Conservation (phyloP, 2,329 filamentous ascomycete genomes). For the Sporothrix dimorphospora region DNA sequence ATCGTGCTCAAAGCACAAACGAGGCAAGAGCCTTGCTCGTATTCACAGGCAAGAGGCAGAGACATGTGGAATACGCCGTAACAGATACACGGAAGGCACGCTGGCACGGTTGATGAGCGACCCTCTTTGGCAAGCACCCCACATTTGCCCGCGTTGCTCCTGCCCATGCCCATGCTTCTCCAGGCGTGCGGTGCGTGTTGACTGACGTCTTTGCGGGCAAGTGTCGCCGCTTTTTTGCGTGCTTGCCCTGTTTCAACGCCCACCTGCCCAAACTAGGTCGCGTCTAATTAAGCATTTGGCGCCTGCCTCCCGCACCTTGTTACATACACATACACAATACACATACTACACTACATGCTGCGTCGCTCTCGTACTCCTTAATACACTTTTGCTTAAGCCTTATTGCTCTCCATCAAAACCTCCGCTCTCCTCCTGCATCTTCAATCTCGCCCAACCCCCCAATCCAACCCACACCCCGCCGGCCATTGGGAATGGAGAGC, state of each 20-base stretch:
- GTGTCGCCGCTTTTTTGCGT: conserved; percentile 1
- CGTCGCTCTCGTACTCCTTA: not conserved
- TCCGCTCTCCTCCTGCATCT: conserved; percentile 14
- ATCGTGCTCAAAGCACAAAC: not conserved
- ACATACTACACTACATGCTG: not conserved
- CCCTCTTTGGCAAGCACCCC: conserved; percentile 20
- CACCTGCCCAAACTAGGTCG: conserved; percentile 1
- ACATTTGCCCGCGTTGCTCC: conserved; percentile 19
- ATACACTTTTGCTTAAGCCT: not conserved
- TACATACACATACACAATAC: too few relatives aligned
- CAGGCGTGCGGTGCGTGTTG: conserved; percentile 13
- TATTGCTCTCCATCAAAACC: not conserved
- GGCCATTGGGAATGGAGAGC: conserved; percentile 13
- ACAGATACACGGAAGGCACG: not conserved
- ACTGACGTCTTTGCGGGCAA: conserved; percentile 15
- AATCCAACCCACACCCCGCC: not conserved
- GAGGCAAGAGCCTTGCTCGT: not conserved
- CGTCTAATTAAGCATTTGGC: conserved; percentile 19
- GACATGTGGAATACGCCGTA: not conserved
- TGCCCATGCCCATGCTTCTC: conserved; percentile 20
- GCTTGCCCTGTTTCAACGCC: conserved; percentile 12
- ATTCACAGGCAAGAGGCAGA: not conserved
- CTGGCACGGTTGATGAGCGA: not conserved
- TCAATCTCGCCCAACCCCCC: not conserved
- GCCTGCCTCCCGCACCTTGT: not conserved